Conservation (phyloP, 306 rosid species). For the Citrullus colocynthis region DNA sequence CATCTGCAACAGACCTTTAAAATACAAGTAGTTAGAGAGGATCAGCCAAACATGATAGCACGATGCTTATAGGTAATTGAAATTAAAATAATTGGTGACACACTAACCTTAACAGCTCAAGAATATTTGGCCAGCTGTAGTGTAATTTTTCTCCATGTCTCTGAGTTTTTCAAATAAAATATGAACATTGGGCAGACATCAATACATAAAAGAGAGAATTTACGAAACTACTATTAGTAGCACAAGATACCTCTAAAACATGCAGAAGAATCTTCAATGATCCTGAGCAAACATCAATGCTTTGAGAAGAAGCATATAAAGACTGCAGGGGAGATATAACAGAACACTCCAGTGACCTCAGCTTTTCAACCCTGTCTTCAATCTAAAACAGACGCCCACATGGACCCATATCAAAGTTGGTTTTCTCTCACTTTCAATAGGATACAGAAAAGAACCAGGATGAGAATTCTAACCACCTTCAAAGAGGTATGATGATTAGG, state of each 20-base stretch:
- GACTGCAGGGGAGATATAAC: conserved; percentile 68
- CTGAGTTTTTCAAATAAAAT: conserved; percentile 28
- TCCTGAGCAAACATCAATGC: conserved; percentile 62
- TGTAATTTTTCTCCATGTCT: conserved; percentile 84
- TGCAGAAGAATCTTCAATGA: conserved; percentile 94
- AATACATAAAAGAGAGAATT: conserved; percentile 10
- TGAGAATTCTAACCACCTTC: conserved; percentile 42
- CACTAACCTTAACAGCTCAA: conserved; percentile 86
- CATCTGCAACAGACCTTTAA: conserved; percentile 84
- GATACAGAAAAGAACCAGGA: conserved; percentile 14
- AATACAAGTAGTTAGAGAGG: conserved; percentile 14
- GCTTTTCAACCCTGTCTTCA: conserved; percentile 28
- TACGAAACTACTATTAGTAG: conserved; percentile 11
- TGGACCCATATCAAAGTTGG: conserved; percentile 7
- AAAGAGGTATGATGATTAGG: conserved; percentile 30
- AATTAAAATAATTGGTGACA: conserved; percentile 3
- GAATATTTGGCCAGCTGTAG: conserved; percentile 84
- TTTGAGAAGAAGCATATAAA: conserved; percentile 73
- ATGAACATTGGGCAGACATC: conserved; percentile 12
- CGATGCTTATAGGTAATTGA: conserved; percentile 1
- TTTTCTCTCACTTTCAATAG: conserved; percentile 10
- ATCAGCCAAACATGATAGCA: conserved; percentile 15
- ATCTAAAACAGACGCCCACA: conserved; percentile 26
- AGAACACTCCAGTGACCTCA: conserved; percentile 77
- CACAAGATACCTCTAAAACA: conserved; percentile 65